Base-by-base conservation (phyloP, 2,329 filamentous ascomycete species). In the Lachnellula occidentalis region DNA sequence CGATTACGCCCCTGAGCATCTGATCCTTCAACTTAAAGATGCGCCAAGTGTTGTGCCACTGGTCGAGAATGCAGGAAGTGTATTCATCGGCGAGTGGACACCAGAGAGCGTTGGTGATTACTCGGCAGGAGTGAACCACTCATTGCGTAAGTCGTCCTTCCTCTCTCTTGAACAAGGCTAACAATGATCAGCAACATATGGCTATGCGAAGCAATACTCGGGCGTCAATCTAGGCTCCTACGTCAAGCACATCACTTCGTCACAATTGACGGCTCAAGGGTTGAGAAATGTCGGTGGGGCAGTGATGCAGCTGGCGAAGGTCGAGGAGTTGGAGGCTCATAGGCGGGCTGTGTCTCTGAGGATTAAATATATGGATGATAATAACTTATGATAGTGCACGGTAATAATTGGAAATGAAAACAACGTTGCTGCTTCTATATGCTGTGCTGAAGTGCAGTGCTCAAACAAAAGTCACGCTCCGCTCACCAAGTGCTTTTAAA, bases 71-170 rank as follows among this genome's bases (percentile, higher is more conserved):
- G 94, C 94, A 2, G 94, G 94, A 17, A 96, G 90, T 69, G 92
- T 99, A 6, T 99, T 99, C 70, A 86, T 97, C 61, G 94, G 94
- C 9, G 80, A 88, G 61, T 99, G 94, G 94, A 97, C 94, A 0
- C 94, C 94, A 5, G 94, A 99, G 74, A 95, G 90, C 70, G 94
- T 99, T 3, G 94, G 94, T 45, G 94, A 99, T 71, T 99, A 99
- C 75, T 96, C 91, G 60, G 94, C 94, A 51, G 94, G 94, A 67
- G 94, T 99, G 42, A 99, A 99, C 72, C 94, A 99, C 77, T 95
- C 90, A 55, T 76, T 99, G 61, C 94, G 91, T 95, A 86, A 82
- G 90, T 86, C 55, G 46, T 15, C 36, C 11, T 58, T 22, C 19
- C 15, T 34, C 53, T 45, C 19, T 24, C 22, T 36, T 36, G 27